A percentile compares a stretch with the other conserved stretches of the same genome.
These are phyloP conservation scores for Pulveroboletus sp. DNA, from an alignment of 768 basidiomycete genomes.

Conservation along the genomic window DNA sequence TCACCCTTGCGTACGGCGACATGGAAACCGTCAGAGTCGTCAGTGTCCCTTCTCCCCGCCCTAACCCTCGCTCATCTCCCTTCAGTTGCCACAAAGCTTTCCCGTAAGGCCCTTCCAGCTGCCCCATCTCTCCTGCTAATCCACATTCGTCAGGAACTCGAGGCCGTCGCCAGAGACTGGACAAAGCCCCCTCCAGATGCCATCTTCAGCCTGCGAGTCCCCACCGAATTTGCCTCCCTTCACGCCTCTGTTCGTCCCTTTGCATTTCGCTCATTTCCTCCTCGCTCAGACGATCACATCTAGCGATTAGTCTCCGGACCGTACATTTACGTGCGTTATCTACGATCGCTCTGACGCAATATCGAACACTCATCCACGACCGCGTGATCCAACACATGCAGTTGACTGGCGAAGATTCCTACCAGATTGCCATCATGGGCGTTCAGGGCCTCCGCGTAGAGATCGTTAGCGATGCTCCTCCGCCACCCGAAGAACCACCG, in stretches of 20 bases:
- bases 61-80: background rate
- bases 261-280: slow-evolving; percentile 8
- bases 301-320: slow-evolving; percentile 78
- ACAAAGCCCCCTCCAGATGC: slow-evolving; percentile 80
- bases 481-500: slow-evolving; percentile 82
- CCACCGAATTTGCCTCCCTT: slow-evolving; percentile 82
- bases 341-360: slow-evolving; percentile 11
- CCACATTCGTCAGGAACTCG: slow-evolving; percentile 58
- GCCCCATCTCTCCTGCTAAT: background rate
- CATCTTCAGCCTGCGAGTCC: slow-evolving; percentile 69
- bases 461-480: slow-evolving; percentile 80
- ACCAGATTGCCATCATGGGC: slow-evolving; percentile 82
- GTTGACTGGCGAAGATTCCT: slow-evolving; percentile 83
- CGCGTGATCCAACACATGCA: slow-evolving; percentile 31
- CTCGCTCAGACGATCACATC: slow-evolving; percentile 19
- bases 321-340: slow-evolving; percentile 68
- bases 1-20: slow-evolving; percentile 78
- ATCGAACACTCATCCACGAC: slow-evolving; percentile 8
- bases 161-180: slow-evolving; percentile 78
- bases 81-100: slow-evolving; percentile 65
- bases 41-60: slow-evolving; percentile 11
- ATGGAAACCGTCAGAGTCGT: slow-evolving; percentile 83
- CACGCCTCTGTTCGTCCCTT: slow-evolving; percentile 66
- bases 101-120: slow-evolving; percentile 38
- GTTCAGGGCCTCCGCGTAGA: slow-evolving; percentile 80